Evolutionary conservation across 1,284 basidiomycete species (phyloP), one percentile per base, ranked within the genome.

Genomic region (Malassezia caprae): DNA sequence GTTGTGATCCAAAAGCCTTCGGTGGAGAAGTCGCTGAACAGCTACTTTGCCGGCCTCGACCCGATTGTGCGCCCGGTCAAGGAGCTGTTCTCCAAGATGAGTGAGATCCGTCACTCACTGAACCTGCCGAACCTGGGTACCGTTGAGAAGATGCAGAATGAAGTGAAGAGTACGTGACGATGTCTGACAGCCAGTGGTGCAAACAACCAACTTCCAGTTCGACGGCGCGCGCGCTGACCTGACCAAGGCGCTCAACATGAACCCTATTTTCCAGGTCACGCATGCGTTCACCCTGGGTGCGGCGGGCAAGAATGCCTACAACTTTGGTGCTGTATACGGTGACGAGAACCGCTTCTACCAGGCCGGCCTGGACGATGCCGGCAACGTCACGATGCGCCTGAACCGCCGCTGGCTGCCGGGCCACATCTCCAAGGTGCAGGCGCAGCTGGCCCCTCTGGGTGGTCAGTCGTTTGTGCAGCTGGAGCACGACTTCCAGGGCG

Each of bases 201-300:
- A 90, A 75, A 78, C 96, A 59, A 86, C 84, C 59, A 96, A 96
- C 80, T 93, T 86, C 78, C 84, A 91, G 75, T 98, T 96, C 76
- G 94, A 99, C 79, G 94, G 94, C 62, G 93, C 80, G 19, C 82
- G 91, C 67, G 94, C 94, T 47, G 94, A 99, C 79, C 80, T 98
- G 66, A 87, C 89, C 58, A 99, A 98, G 79, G 86, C 83, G 64
- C 80, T 98, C 65, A 94, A 89, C 53, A 82, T 87, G 76, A 90
- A 84, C 77, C 94, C 94, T 28, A 84, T 88, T 53, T 99, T 98
- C 83, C 91, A 96, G 80, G 87, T 96, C 71, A 91, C 90, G 57
- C 94, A 99, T 77, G 88, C 90, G 37, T 96, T 99, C 78, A 81
- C 85, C 53, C 78, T 91, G 59, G 89, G 87, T 28, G 61, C 86